Percentiles rank a stretch among this genome's conserved stretches.
Conservation (phyloP, 1,284 basidiomycete species). For the Caloboletus firmus region DNA sequence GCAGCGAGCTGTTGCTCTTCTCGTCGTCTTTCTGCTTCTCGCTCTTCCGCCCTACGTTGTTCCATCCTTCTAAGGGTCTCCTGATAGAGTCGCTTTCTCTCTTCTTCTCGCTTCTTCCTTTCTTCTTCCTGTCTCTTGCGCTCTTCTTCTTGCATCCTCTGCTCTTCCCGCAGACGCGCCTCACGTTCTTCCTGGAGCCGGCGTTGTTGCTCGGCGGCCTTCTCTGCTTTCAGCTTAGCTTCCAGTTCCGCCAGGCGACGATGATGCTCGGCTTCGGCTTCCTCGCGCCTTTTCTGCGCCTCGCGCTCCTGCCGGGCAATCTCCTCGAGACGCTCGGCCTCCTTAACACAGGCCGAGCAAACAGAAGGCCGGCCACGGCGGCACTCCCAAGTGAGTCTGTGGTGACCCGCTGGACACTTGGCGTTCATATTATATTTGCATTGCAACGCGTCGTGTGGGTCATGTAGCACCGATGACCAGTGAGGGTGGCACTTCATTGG, state of each 20-base stretch:
- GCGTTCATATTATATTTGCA: constrained; percentile 20
- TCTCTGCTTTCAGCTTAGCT: not conserved
- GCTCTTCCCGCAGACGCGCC: not conserved
- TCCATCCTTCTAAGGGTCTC: not conserved
- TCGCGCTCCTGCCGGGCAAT: not conserved
- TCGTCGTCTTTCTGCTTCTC: not conserved
- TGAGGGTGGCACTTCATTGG: constrained; percentile 51
- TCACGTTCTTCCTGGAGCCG: not conserved
- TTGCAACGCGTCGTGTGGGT: constrained; percentile 37
- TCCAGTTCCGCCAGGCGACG: not conserved
- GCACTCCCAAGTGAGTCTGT: constrained; percentile 17
- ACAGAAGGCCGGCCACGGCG: not conserved
- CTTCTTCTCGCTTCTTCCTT: not conserved
- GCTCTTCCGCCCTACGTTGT: not conserved
- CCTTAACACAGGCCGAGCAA: constrained; percentile 9
- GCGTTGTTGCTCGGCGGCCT: not conserved
- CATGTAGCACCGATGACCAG: not conserved
- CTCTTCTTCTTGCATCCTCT: not conserved
- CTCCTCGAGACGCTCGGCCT: not conserved
- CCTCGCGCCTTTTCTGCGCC: not conserved
- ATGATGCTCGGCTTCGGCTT: constrained; percentile 6
- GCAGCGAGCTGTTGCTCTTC: not conserved
- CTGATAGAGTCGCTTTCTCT: not conserved
- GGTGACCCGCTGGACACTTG: constrained; percentile 5
- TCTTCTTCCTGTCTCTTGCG: not conserved